Base-by-base conservation (phyloP, 495 filamentous ascomycete genomes). In the Friedmanniomyces simplex region DNA sequence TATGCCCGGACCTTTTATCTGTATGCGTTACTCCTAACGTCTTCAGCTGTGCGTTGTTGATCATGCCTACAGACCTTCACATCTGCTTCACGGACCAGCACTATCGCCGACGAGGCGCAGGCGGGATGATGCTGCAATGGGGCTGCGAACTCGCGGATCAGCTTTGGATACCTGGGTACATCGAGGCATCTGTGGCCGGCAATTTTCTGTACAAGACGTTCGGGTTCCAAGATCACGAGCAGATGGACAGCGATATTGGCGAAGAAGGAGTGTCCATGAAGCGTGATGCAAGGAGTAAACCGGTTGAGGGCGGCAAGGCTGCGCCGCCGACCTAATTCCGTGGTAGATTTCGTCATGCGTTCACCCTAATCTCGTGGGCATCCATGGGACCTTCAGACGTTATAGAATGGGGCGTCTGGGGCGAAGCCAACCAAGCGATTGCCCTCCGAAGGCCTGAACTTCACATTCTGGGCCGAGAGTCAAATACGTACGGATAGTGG, bases 401-500 rank as follows among this genome's bases (percentile, higher is more conserved):
- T 32, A 21, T 73, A 72, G 50, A 72, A 58, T 6, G 68, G 39
- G 37, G 45, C 54, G 46, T 61, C 50, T 14, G 66, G 70, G 30
- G 60, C 59, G 57, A 63, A 66, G 10, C 71, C 69, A 32, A 71
- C 67, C 58, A 72, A 58, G 12, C 62, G 55, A 28, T 72, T 68
- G 20, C 65, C 60, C 48, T 64, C 32, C 20, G 63, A 63, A 8
- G 71, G 72, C 58, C 64, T 66, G 63, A 80, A 77, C 57, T 74
- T 78, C 12, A 26, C 13, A 14, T 25, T 8, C 39, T 43, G 39
- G 3, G 14, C 13, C 39, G 18, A 20, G 5, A 43, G 46, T 49
- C 46, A 49, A 18, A 5, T 49, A 32, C 7, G 24, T 7, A 26
- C 22, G 3, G 21, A 6, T 3, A 5, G 18, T 49, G 12, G 13